These are phyloP conservation scores for Xylaria sp. DNA, from an alignment of 2,329 filamentous ascomycete genomes.

Conservation along the genomic window DNA sequence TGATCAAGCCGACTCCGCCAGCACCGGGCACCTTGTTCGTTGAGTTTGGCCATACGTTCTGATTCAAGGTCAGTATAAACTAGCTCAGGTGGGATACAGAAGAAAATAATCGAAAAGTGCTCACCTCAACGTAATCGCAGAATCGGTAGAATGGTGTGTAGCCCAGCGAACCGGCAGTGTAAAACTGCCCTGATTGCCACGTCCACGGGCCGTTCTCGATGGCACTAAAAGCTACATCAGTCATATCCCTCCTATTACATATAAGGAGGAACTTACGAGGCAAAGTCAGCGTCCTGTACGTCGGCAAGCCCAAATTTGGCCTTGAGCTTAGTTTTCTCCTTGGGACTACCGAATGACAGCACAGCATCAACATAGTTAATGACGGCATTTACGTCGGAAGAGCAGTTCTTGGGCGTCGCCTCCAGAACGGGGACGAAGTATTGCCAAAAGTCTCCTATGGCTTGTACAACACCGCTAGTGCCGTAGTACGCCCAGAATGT, in stretches of 20 bases:
- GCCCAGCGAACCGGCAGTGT: constrained; percentile 54
- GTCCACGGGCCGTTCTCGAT: constrained; percentile 66
- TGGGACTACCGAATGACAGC: constrained; percentile 52
- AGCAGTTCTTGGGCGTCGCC: constrained; percentile 67
- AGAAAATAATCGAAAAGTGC: background rate
- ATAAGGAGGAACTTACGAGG: constrained; percentile 42
- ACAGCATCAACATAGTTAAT: constrained; percentile 62
- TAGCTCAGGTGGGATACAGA: background rate
- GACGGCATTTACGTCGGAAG: constrained; percentile 60
- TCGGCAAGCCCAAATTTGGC: constrained; percentile 60
- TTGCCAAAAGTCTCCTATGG: constrained; percentile 63
- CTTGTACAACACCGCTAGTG: constrained; percentile 65
- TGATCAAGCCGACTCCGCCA: constrained; percentile 60
- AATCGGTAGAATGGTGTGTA: constrained; percentile 60
- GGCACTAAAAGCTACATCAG: constrained; percentile 44
- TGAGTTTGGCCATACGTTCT: constrained; percentile 55
- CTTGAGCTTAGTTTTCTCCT: constrained; percentile 58
- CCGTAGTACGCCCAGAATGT: constrained; percentile 69
- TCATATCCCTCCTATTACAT: background rate
- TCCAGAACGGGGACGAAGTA: constrained; percentile 65
- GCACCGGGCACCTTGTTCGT: constrained; percentile 60
- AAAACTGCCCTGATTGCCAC: constrained; percentile 66
- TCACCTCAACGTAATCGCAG: constrained; percentile 59
- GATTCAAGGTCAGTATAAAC: constrained; percentile 11
- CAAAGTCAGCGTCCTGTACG: constrained; percentile 59